Conservation (phyloP, 352 stramenopile species). For the Phytophthora pini region DNA sequence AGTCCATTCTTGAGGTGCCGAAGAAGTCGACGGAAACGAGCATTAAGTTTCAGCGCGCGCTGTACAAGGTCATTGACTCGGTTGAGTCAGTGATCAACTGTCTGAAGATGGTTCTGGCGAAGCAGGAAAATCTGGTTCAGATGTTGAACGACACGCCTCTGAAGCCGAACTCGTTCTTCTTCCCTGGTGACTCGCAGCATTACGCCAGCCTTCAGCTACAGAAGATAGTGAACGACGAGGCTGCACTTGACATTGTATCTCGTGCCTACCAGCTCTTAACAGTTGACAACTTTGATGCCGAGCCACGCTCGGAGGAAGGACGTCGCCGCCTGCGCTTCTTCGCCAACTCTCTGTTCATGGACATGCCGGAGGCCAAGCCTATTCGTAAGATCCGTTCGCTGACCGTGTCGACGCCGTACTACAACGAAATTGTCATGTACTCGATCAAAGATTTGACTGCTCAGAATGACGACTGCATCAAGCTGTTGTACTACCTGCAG, state of each 20-base stretch:
- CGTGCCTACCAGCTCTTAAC: conserved; percentile 83
- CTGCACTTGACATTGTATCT: conserved; percentile 83
- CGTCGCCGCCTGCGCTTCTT: conserved; percentile 85
- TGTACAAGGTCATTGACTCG: conserved; percentile 88
- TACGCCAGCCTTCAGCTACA: conserved; percentile 82
- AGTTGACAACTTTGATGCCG: conserved; percentile 87
- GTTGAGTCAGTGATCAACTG: conserved; percentile 83
- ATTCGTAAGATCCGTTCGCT: conserved; percentile 86
- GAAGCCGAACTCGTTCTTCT: conserved; percentile 89
- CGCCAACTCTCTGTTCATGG: conserved; percentile 89
- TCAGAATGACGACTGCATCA: conserved; percentile 94
- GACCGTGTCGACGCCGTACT: conserved; percentile 84
- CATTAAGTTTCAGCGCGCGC: conserved; percentile 85
- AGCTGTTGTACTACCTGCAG: conserved; percentile 95
- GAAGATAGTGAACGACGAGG: conserved; percentile 83
- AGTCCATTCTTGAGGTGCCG: conserved; percentile 82
- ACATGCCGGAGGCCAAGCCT: conserved; percentile 86
- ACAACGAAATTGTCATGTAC: conserved; percentile 90
- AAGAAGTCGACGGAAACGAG: conserved; percentile 73
- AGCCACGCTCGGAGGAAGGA: conserved; percentile 83
- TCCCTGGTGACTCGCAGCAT: conserved; percentile 79
- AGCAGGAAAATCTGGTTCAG: conserved; percentile 86
- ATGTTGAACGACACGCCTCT: conserved; percentile 84
- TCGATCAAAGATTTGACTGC: conserved; percentile 86
- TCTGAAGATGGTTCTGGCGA: conserved; percentile 82